Evolutionary conservation across 805 yeast genomes (phyloP).

Genomic region (Ogataea trehaloabstinens): DNA sequence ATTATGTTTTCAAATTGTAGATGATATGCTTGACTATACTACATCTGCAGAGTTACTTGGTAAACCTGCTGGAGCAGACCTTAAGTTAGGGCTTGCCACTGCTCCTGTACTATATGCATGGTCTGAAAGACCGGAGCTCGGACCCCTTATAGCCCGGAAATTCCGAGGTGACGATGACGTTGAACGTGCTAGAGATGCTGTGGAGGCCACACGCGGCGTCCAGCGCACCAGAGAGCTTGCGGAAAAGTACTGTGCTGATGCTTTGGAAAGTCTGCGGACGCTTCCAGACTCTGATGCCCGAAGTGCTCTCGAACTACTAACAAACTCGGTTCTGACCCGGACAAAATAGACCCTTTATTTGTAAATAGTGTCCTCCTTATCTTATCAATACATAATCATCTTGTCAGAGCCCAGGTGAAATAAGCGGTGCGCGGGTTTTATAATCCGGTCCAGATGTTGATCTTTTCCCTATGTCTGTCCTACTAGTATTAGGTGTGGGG

Average conservation of each 20-base stretch:
- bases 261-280: constrained; percentile 64
- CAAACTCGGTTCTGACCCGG: constrained; percentile 81
- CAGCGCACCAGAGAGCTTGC: constrained; percentile 76
- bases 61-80: constrained; percentile 94
- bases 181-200: constrained; percentile 74
- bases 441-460: not conserved
- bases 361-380: too few relatives aligned
- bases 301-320: constrained; percentile 79
- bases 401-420: not conserved
- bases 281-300: constrained; percentile 90
- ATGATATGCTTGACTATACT: constrained; percentile 93
- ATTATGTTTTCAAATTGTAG: constrained; percentile 92
- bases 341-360: constrained; percentile 51
- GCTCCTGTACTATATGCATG: constrained; percentile 96
- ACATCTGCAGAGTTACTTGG: constrained; percentile 83
- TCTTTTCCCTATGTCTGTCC: not conserved
- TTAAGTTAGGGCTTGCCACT: constrained; percentile 91
- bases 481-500: not conserved
- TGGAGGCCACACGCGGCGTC: constrained; percentile 69
- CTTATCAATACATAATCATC: too few relatives aligned
- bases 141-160: constrained; percentile 79
- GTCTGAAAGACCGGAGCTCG: constrained; percentile 82
- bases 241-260: constrained; percentile 69
- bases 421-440: not conserved
- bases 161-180: constrained; percentile 82